These are phyloP conservation scores for Solanum stenotomum DNA, from an alignment of 257 asterid species.

Conservation along the genomic window DNA sequence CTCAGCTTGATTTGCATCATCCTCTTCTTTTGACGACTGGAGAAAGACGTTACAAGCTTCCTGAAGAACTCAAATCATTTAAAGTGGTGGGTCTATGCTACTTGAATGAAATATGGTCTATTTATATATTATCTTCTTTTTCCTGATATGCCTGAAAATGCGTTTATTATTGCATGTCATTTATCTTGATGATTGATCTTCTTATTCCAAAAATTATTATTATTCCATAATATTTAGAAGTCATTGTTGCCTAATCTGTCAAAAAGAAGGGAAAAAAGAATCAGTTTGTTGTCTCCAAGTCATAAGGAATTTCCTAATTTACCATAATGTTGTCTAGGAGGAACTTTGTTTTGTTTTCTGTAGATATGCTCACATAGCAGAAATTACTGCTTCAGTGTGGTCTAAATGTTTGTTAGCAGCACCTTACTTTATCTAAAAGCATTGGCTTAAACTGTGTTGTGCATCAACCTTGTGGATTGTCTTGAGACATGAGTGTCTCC, in stretches of 20 bases:
- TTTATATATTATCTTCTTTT: background rate
- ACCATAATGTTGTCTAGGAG: background rate
- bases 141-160: constrained; percentile 1
- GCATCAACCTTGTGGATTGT: background rate
- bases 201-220: background rate
- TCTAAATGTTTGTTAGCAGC: background rate
- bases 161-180: background rate
- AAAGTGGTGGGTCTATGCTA: constrained; percentile 52
- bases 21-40: constrained; percentile 81
- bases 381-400: background rate
- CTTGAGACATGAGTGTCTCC: background rate
- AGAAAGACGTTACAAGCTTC: constrained; percentile 63
- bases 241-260: background rate
- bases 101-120: background rate
- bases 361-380: background rate
- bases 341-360: background rate
- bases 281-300: background rate
- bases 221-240: background rate
- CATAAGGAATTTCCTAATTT: background rate
- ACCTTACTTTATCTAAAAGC: background rate
- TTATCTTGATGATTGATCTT: background rate
- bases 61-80: constrained; percentile 63
- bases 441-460: background rate
- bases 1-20: constrained; percentile 80
- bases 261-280: background rate